A percentile compares a stretch with the other conserved stretches of the same genome.
These are phyloP conservation scores for Graphilbum ipis-grandicollis DNA, from an alignment of 2,329 filamentous ascomycete genomes.

Conservation along the genomic window DNA sequence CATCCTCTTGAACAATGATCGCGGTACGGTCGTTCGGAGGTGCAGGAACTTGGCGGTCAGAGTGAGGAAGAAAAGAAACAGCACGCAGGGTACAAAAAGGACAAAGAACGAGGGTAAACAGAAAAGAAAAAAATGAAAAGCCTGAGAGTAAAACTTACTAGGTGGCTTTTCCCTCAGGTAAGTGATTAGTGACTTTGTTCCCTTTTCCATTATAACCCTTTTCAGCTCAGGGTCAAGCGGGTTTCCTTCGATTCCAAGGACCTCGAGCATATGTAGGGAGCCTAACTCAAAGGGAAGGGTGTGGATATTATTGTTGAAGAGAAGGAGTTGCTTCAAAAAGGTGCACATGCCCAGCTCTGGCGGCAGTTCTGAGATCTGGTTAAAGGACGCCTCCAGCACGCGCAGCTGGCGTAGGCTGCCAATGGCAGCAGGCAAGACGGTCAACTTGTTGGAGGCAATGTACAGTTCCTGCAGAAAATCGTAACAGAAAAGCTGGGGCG, in stretches of 20 bases:
- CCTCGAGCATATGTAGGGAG: slow-evolving; percentile 72
- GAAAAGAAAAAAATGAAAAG: neutral
- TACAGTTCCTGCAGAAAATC: slow-evolving; percentile 82
- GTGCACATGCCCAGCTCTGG: slow-evolving; percentile 94
- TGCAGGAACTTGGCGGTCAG: slow-evolving; percentile 36
- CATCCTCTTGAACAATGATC: slow-evolving; percentile 59
- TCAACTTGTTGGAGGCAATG: slow-evolving; percentile 82
- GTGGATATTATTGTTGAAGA: slow-evolving; percentile 82
- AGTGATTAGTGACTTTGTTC: slow-evolving; percentile 70
- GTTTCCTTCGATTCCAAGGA: slow-evolving; percentile 85
- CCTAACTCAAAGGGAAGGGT: slow-evolving; percentile 75
- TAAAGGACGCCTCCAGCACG: slow-evolving; percentile 76
- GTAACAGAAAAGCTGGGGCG: slow-evolving; percentile 68
- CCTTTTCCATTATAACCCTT: slow-evolving; percentile 69
- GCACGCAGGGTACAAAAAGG: too few species aligned
- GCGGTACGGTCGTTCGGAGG: slow-evolving; percentile 62
- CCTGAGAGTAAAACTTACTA: slow-evolving; percentile 36
- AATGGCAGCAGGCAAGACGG: slow-evolving; percentile 61
- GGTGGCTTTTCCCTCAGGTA: slow-evolving; percentile 71
- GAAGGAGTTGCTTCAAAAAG: slow-evolving; percentile 65
- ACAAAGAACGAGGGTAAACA: too few species aligned
- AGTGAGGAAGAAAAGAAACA: neutral
- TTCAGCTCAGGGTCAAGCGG: slow-evolving; percentile 62
- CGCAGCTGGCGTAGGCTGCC: slow-evolving; percentile 67
- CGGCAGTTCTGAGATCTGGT: slow-evolving; percentile 66